Conservation (phyloP, 2,329 filamentous ascomycete species). For the Colletotrichum godetiae region DNA sequence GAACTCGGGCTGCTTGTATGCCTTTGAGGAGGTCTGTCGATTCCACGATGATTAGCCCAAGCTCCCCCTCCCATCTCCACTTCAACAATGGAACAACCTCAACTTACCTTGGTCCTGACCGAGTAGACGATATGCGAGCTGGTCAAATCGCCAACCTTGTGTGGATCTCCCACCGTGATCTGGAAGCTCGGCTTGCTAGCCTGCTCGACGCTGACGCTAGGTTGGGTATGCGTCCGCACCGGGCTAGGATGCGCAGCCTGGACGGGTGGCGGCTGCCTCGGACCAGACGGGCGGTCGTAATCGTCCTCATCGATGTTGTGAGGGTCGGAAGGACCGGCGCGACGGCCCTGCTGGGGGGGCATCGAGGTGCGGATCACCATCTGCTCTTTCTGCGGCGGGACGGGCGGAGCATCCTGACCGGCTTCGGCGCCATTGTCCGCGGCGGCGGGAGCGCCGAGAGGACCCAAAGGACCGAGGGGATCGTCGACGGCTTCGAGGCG, state of each 20-base stretch:
- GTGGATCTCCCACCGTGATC: conserved; percentile 93
- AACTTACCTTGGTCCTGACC: conserved; percentile 85
- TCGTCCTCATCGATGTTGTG: conserved; percentile 78
- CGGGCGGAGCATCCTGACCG: conserved; percentile 69
- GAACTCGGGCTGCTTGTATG: conserved; percentile 92
- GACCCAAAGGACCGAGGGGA: conserved; percentile 81
- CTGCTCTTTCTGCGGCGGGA: conserved; percentile 75
- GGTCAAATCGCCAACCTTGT: conserved; percentile 96
- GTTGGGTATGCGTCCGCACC: conserved; percentile 66
- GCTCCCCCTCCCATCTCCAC: conserved; percentile 1
- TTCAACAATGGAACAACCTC: neutral
- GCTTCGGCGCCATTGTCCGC: conserved; percentile 57
- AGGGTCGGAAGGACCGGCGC: conserved; percentile 62
- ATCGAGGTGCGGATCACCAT: conserved; percentile 70
- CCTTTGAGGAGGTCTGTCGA: conserved; percentile 88
- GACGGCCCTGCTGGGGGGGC: conserved; percentile 54
- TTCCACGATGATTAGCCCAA: conserved; percentile 36
- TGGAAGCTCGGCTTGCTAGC: conserved; percentile 92
- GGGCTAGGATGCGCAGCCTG: conserved; percentile 66
- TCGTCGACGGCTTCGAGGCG: conserved; percentile 82
- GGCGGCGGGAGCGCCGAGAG: conserved; percentile 62
- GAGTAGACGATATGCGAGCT: conserved; percentile 98
- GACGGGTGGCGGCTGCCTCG: conserved; percentile 75
- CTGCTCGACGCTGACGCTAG: conserved; percentile 91
- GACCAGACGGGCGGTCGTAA: conserved; percentile 57